Evolutionary conservation across 2,329 filamentous ascomycete species (phyloP), one percentile per base, ranked within the genome.

Genomic region (Microsporum audouinii): DNA sequence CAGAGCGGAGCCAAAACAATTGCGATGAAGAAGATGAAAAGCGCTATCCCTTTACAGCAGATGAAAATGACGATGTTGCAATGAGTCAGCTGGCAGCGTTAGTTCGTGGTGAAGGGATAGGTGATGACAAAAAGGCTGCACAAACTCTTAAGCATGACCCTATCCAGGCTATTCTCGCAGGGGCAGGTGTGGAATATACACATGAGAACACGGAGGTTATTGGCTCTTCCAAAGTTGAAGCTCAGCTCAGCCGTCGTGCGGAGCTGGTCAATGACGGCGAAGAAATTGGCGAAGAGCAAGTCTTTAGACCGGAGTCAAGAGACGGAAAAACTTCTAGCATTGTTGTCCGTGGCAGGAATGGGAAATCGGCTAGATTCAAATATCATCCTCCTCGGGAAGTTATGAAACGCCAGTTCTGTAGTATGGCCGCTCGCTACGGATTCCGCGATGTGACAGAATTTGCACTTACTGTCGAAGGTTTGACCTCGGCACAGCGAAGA

Each of bases 161-260:
- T 0, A 82, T 97, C 36, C 88, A 92, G 67, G 94, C 91, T 1
- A 97, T 99, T 64, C 82, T 99, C 0, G 85, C 89, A 2, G 84
- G 86, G 5, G 91, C 89, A 0, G 94, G 94, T 1, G 91, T 99
- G 0, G 86, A 94, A 69, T 99, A 99, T 72, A 95, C 91, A 0
- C 94, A 99, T 70, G 88, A 97, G 67, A 99, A 99, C 71, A 90
- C 89, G 1, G 91, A 99, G 73, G 91, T 99, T 12, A 84, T 99
- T 61, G 94, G 94, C 8, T 87, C 89, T 0, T 94, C 88, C n/a
- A 89, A 88, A 66, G 82, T 96, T n/a, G 94, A 99, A 75, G 87
- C 88, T 65, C 84, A 87, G 61, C 82, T 99, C 3, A 91, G 88
- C 53, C 85, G 86, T 23, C 84, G 84, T 47, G 94, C 92, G 3